Conservation (phyloP, 2,329 filamentous ascomycete species). For the Scedosporium apiospermum region DNA sequence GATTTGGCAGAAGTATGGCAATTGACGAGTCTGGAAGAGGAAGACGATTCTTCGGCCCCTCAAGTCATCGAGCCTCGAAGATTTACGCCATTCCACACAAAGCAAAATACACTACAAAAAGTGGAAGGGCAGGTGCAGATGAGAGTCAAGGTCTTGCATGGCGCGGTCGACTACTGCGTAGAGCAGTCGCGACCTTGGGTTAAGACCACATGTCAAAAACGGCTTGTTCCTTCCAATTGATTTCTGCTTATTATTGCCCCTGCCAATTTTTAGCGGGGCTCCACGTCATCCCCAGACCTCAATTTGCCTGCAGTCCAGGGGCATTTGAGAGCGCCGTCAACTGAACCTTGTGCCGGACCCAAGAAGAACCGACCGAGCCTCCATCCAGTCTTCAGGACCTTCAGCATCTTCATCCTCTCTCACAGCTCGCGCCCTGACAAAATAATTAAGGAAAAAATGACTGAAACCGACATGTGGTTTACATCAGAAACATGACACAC, state of each 20-base stretch:
- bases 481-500: too few species aligned
- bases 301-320: not conserved
- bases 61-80: not conserved
- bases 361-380: too few species aligned
- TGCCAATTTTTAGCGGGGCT: not conserved
- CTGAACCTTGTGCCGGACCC: too few species aligned
- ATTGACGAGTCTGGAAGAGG: not conserved
- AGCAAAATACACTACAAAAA: not conserved
- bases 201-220: conserved; percentile 6
- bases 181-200: conserved; percentile 9
- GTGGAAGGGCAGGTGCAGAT: not conserved
- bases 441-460: too few species aligned
- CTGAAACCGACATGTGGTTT: too few species aligned
- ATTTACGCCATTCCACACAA: not conserved
- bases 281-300: not conserved
- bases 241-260: not conserved
- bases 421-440: too few species aligned
- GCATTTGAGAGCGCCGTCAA: too few species aligned
- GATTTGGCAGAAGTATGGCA: not conserved
- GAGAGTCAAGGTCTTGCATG: not conserved
- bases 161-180: not conserved
- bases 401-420: too few species aligned
- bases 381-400: too few species aligned
- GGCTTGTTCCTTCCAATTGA: not conserved
- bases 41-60: not conserved